Conservation (phyloP, 768 basidiomycete species). For the Rhodotorula diobovata region DNA sequence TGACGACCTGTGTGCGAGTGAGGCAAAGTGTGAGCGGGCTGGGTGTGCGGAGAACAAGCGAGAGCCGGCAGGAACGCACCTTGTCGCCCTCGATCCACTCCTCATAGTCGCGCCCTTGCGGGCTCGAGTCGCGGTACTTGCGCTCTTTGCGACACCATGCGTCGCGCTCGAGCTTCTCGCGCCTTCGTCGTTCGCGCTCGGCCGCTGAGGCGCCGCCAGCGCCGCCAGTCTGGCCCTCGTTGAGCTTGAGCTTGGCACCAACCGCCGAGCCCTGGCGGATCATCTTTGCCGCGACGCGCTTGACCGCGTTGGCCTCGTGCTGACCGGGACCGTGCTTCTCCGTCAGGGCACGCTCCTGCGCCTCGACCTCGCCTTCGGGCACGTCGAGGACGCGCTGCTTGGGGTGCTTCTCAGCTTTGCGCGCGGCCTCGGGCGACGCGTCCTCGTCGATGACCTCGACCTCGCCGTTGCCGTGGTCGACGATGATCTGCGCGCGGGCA, state of each 20-base stretch:
- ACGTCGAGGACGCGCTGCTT: constrained; percentile 6
- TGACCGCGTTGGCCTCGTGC: constrained; percentile 25
- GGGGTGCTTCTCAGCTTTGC: neutral
- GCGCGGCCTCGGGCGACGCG: constrained; percentile 9
- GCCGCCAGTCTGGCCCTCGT: constrained; percentile 3
- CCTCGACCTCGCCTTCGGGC: constrained; percentile 17
- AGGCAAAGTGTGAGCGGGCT: neutral
- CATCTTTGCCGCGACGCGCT: constrained; percentile 23
- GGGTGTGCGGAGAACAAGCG: too few species aligned
- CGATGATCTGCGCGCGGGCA: constrained; percentile 24
- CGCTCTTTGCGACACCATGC: constrained; percentile 36
- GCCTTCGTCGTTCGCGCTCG: constrained; percentile 20
- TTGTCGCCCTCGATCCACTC: constrained; percentile 24
- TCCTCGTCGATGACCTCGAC: constrained; percentile 36
- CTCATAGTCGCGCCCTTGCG: constrained; percentile 4
- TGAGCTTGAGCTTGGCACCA: neutral
- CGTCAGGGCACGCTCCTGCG: constrained; percentile 5
- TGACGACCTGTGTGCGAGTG: constrained; percentile 12
- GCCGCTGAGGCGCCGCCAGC: constrained; percentile 9
- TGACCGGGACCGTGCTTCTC: constrained; percentile 25
- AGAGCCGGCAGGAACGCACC: neutral
- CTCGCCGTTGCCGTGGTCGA: constrained; percentile 37
- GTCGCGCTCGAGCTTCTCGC: constrained; percentile 34
- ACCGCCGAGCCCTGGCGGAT: constrained; percentile 11
- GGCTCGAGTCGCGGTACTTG: constrained; percentile 29